These are phyloP conservation scores for Auricularia sp. DNA, from an alignment of 768 basidiomycete species.

Conservation along the genomic window DNA sequence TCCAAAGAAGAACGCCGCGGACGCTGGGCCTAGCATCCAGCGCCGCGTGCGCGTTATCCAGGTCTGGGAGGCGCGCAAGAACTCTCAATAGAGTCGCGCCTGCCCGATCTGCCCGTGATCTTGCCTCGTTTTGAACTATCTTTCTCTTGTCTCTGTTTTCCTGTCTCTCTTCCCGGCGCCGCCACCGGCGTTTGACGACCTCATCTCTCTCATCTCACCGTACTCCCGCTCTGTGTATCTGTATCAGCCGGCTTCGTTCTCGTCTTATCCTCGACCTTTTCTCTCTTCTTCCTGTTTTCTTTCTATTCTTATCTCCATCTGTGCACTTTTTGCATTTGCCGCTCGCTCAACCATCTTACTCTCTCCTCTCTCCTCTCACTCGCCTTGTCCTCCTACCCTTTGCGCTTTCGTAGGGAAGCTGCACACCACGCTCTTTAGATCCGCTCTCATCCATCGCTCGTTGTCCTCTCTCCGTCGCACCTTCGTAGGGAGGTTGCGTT, in stretches of 20 bases:
- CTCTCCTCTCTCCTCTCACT: neutral
- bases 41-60: neutral
- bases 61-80: neutral
- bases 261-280: neutral
- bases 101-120: neutral
- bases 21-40: neutral
- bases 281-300: neutral
- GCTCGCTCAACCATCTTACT: neutral
- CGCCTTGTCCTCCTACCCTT: neutral
- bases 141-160: neutral
- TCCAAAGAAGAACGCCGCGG: neutral
- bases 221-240: neutral
- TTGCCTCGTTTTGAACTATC: neutral
- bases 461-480: neutral
- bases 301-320: neutral
- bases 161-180: neutral
- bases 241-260: neutral
- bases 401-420: neutral
- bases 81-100: neutral
- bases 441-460: neutral
- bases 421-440: neutral
- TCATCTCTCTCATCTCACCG: neutral
- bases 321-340: neutral
- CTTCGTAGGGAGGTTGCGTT: neutral
- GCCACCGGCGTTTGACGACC: neutral